phyloP scores from a whole-genome alignment of 2,329 filamentous ascomycete species.

The Colletotrichum sublineola region DNA sequence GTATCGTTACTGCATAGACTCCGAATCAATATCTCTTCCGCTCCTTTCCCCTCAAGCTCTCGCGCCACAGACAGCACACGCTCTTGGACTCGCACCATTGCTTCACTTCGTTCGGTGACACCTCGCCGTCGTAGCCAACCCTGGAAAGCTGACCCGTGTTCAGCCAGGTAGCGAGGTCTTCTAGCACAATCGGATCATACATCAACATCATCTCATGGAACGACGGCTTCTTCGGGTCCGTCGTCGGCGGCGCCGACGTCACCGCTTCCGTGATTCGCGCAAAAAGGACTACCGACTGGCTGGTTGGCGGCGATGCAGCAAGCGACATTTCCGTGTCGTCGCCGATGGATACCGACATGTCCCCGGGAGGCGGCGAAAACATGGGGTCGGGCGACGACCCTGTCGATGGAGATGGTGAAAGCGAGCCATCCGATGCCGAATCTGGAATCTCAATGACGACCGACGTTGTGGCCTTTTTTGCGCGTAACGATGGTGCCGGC shows the following conservation, averaged over 20 bases:
- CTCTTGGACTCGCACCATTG: slow-evolving; percentile 91
- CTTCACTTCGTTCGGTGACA: slow-evolving; percentile 77
- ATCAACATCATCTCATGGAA: slow-evolving; percentile 96
- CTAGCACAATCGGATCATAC: slow-evolving; percentile 90
- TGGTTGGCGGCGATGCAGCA: slow-evolving; percentile 50
- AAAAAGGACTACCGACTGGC: slow-evolving; percentile 62
- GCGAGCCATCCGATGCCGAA: slow-evolving; percentile 59
- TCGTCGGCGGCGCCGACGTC: slow-evolving; percentile 62
- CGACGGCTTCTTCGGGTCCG: slow-evolving; percentile 66
- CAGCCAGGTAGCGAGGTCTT: slow-evolving; percentile 87
- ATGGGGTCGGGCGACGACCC: slow-evolving; percentile 53
- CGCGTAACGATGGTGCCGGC: slow-evolving; percentile 47
- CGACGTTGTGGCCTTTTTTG: slow-evolving; percentile 44
- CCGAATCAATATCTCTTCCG: slow-evolving; percentile 59
- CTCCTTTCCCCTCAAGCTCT: slow-evolving; percentile 65
- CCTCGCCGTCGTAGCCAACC: slow-evolving; percentile 75
- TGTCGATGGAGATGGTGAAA: slow-evolving; percentile 48
- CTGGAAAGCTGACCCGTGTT: slow-evolving; percentile 77
- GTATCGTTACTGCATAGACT: slow-evolving; percentile 25
- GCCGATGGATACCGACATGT: slow-evolving; percentile 59
- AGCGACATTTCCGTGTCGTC: slow-evolving; percentile 63
- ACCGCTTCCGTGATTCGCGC: slow-evolving; percentile 68
- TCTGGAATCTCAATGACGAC: slow-evolving; percentile 64
- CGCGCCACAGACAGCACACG: slow-evolving; percentile 84
- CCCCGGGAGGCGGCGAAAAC: slow-evolving; percentile 59